Evolutionary conservation across 2,329 filamentous ascomycete genomes (phyloP), one percentile per base, ranked within the genome.

Genomic region (Phaeosphaeria sp.): DNA sequence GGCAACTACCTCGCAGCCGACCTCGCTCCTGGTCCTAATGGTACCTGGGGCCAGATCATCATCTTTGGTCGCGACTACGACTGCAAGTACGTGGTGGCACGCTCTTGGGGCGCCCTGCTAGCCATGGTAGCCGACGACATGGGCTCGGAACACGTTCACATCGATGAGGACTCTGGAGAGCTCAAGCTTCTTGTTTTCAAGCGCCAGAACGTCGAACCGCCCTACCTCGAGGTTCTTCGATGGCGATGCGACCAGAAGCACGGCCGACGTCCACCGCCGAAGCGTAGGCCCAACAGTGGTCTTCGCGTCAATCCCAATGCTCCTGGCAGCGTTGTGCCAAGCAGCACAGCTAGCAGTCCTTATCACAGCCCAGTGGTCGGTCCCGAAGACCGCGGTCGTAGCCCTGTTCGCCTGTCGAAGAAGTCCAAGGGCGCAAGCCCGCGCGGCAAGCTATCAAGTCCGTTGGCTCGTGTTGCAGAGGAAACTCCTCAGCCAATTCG

Each of bases 21-120:
- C 77, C 83, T 99, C 57, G 92, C 93, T 6, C 95, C 95, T 21
- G 95, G 95, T 2, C 92, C 94, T 10, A 86, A 87, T 47, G 95
- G 95, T 41, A 90, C 89, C 75, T 99, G 95, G 94, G 95, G 95
- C 53, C 95, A 99, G 77, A 88, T 99, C 65, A 97, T 99, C 71
- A 85, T 99, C 60, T 97, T 96, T 76, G 95, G 95, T 50, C 92
- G 95, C 59, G 95, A 99, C 80, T 99, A 97, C 79, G 95, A 99
- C 75, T 97, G 92, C 79, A 99, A 99, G 81, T 99, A 97, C 74
- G 95, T 99, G 6, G 86, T 99, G 55, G 91, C 95, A 27, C 88
- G 91, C 60, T 98, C 94, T 0, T 99, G 95, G 95, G 87, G 89
- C 17, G 86, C 90, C 10, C 93, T 99, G 73, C 80, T 99, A 20